Evolutionary conservation across 768 basidiomycete species (phyloP), one percentile per base, ranked within the genome.

Genomic region (Pseudohyphozyma bogoriensis): DNA sequence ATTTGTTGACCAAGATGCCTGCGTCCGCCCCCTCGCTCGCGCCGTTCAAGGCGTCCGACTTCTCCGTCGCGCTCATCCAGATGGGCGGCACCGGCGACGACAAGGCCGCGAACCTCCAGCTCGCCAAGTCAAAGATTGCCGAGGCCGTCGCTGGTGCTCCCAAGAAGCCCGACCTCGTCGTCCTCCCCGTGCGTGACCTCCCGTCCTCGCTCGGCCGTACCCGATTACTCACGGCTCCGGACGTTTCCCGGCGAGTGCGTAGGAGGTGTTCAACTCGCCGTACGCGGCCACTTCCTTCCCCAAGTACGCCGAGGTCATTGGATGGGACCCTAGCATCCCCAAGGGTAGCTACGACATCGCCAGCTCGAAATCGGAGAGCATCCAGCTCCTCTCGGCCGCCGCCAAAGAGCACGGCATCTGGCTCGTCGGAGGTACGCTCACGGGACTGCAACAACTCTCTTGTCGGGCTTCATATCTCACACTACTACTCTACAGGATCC

Each of bases 61-160:
- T 96, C 75, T 85, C 79, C 24, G 79, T 99, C 55, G 89, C 92
- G 1, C 79, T 96, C 49, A 82, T 96, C 58, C 95, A 99, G 73
- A 81, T 99, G 6, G 49, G 56, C 2, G 61, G 61, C 20, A 51
- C 45, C n/a, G 89, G 89, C n/a, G 76, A 77, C 55, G 80, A 84
- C 75, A 97, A 96, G 75, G 65, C 77, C 0, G 65, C 79, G 20
- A 97, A 96, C 73, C 78, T 99, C 59, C 78, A 76, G 47, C 87
- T 89, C 79, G 93, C 93, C 0, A n/a, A 28, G 11, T 46, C 3
- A 77, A 81, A 36, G 81, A 85, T 39, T 84, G 86, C 80, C 81
- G 31, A 54, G 24, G 58, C 66, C 1, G 70, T 80, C n/a, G 82
- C 81, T 67, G 93, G 89, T 11, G 69, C 65, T 3, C 63, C 73